These are phyloP conservation scores for Sphagnum magellanicum DNA, from an alignment of 228 moss, liverwort and hornwort species.

Conservation along the genomic window DNA sequence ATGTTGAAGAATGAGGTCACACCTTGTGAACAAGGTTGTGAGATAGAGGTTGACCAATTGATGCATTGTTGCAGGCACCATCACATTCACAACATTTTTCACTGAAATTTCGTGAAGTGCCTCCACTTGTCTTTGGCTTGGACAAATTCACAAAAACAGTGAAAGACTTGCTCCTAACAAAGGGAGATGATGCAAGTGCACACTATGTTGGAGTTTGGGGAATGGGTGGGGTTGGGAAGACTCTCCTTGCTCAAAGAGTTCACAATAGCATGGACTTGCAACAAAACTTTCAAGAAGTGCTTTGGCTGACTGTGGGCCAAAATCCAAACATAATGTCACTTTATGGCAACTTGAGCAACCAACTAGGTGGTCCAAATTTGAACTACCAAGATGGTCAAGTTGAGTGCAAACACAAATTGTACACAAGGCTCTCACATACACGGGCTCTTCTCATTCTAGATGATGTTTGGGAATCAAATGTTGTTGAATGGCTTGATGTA, in stretches of 20 bases:
- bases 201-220: slow-evolving; percentile 15
- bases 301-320: slow-evolving; percentile 12
- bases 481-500: slow-evolving; percentile 7
- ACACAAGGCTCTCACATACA: too few species aligned
- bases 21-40: neutral
- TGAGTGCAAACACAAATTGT: neutral
- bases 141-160: slow-evolving; percentile 2
- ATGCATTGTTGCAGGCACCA: too few species aligned
- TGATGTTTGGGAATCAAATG: slow-evolving; percentile 13
- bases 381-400: slow-evolving; percentile 1
- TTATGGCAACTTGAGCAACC: neutral
- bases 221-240: slow-evolving; percentile 17
- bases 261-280: slow-evolving; percentile 6
- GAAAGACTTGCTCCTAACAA: neutral
- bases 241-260: slow-evolving; percentile 7
- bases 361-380: neutral
- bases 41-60: neutral
- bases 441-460: slow-evolving; percentile 11
- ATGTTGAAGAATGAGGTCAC: too few species aligned
- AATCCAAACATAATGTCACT: neutral
- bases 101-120: neutral
- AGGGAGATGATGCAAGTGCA: neutral
- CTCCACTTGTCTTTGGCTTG: slow-evolving; percentile 10
- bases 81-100: neutral
- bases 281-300: neutral